These are phyloP conservation scores for Skeletonema costatum DNA, from an alignment of 108 stramenopile species.

Conservation along the genomic window DNA sequence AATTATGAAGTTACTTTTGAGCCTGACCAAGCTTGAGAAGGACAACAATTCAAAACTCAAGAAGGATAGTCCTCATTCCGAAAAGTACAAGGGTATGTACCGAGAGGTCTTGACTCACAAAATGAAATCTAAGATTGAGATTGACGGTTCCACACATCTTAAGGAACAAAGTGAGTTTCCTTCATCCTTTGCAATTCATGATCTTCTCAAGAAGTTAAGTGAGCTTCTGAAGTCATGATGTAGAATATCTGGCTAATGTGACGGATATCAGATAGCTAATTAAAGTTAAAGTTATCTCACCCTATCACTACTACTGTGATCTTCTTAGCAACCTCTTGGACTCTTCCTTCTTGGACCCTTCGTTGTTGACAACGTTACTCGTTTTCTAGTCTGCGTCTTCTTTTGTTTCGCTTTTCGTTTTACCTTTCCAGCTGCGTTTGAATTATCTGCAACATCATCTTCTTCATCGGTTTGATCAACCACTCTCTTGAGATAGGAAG, in stretches of 20 bases:
- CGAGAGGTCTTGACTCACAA: constrained; percentile 60
- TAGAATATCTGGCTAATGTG: background rate
- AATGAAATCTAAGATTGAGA: constrained; percentile 19
- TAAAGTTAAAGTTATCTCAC: background rate
- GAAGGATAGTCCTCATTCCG: background rate
- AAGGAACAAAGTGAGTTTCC: background rate
- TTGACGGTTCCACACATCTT: background rate
- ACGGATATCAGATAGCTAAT: background rate
- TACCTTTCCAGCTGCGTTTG: background rate
- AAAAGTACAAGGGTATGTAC: constrained; percentile 72
- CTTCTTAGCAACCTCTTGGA: background rate
- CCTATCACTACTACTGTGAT: background rate
- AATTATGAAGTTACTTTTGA: constrained; percentile 69
- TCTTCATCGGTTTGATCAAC: background rate
- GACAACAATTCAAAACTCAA: constrained; percentile 12
- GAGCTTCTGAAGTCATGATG: background rate
- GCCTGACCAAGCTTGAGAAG: constrained; percentile 68
- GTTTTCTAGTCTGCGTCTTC: background rate
- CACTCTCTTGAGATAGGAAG: background rate
- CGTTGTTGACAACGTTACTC: background rate
- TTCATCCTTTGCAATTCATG: constrained; percentile 12
- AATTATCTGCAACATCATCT: background rate
- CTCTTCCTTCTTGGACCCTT: background rate
- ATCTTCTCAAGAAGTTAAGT: background rate
- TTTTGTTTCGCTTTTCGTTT: background rate